Percentiles rank a stretch among this genome's conserved stretches.
Conservation (phyloP, 208 protist genomes). For the Porcisia hertigi region DNA sequence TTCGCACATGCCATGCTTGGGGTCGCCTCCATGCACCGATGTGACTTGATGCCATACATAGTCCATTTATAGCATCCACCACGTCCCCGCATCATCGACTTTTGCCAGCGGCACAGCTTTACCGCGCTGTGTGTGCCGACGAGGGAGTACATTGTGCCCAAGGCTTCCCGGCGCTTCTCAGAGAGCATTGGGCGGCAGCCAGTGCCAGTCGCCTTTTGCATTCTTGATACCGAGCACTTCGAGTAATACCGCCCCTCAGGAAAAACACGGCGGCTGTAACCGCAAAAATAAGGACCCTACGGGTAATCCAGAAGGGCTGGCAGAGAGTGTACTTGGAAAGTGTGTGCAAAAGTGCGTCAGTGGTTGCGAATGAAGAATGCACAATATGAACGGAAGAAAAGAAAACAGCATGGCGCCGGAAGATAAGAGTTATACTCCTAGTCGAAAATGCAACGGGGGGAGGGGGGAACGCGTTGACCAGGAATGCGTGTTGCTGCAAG, state of each 20-base stretch:
- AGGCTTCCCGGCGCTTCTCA: constrained; percentile 56
- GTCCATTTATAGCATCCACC: constrained; percentile 98
- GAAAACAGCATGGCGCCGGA: background rate
- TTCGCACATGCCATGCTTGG: constrained; percentile 96
- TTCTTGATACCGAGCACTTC: constrained; percentile 1
- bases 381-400: background rate
- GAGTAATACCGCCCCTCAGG: background rate
- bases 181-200: constrained; percentile 77
- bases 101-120: constrained; percentile 97
- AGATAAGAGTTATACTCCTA: background rate
- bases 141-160: constrained; percentile 87
- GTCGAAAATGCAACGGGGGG: background rate
- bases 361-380: background rate
- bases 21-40: constrained; percentile 97
- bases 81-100: constrained; percentile 95
- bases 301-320: background rate
- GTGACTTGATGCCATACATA: constrained; percentile 96
- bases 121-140: constrained; percentile 96
- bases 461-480: background rate
- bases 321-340: background rate
- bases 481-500: background rate
- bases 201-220: constrained; percentile 20
- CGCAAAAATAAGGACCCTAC: background rate
- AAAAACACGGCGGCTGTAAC: background rate
- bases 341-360: background rate